phyloP scores from a whole-genome alignment of 2,329 filamentous ascomycete species.

The Aspergillus arachidicola region DNA sequence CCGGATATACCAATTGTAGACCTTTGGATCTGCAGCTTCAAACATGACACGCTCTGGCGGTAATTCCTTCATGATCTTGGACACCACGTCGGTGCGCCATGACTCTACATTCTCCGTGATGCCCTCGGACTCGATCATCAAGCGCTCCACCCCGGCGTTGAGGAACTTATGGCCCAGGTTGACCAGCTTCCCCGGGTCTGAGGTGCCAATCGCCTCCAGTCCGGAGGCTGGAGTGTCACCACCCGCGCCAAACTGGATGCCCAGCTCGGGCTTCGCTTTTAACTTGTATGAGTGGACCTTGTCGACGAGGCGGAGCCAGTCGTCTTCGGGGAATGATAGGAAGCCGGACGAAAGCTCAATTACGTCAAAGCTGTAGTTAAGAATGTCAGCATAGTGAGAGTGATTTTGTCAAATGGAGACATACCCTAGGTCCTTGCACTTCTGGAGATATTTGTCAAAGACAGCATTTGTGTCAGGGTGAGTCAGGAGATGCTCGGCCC shows the following conservation, averaged over 20 bases:
- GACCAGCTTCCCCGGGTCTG: constrained; percentile 53
- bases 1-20: constrained; percentile 60
- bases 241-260: constrained; percentile 61
- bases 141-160: constrained; percentile 54
- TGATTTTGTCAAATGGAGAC: constrained; percentile 3
- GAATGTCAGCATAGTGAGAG: not conserved
- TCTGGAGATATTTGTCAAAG: constrained; percentile 56
- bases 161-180: constrained; percentile 55
- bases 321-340: constrained; percentile 56
- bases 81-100: constrained; percentile 60
- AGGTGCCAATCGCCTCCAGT: constrained; percentile 53
- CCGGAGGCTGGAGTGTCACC: constrained; percentile 54
- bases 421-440: constrained; percentile 55
- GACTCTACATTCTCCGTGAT: constrained; percentile 59
- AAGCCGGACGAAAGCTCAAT: constrained; percentile 58
- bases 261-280: constrained; percentile 58
- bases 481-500: constrained; percentile 57
- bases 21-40: constrained; percentile 58
- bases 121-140: constrained; percentile 64
- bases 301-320: constrained; percentile 57
- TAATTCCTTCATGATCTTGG: constrained; percentile 54
- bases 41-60: constrained; percentile 60
- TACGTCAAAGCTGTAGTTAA: constrained; percentile 51
- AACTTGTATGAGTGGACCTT: constrained; percentile 52
- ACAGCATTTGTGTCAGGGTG: constrained; percentile 48